These are phyloP conservation scores for Chamaecyparis obtusa DNA, from an alignment of 75 land plant genomes.

Conservation along the genomic window DNA sequence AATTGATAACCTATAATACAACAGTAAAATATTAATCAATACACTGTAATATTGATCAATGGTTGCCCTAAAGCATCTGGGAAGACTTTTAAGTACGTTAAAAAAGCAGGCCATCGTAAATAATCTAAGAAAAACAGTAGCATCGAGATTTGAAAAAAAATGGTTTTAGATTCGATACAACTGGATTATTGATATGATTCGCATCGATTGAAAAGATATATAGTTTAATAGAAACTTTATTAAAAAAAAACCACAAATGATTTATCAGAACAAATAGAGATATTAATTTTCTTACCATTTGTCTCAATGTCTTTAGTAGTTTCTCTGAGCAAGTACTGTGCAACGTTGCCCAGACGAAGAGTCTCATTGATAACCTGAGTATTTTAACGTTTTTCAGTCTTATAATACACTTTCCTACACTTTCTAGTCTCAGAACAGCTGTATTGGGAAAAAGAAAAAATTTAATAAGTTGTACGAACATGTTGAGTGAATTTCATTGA, in stretches of 20 bases:
- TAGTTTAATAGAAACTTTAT: no score
- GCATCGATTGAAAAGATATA: no score
- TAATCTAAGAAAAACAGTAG: no score
- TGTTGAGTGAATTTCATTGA: conserved; percentile 9
- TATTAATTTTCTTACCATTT: neutral
- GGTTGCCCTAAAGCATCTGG: no score
- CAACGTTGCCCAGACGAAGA: neutral
- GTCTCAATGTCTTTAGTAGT: neutral
- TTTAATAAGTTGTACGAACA: neutral
- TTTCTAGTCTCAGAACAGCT: neutral
- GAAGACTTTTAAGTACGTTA: no score
- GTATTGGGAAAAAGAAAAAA: neutral
- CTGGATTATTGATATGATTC: no score
- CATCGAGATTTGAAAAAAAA: no score
- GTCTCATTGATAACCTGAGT: neutral
- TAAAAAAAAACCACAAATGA: no score
- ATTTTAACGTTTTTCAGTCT: neutral
- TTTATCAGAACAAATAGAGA: no score
- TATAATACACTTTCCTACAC: neutral
- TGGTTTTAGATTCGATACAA: no score
- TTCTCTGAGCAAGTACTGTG: neutral
- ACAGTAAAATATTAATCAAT: neutral
- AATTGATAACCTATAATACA: neutral
- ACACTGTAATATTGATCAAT: neutral
- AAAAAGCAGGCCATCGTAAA: no score